Percentiles rank a stretch among this genome's conserved stretches.
Conservation (phyloP, 306 rosid species). For the Arachis hypogaea region DNA sequence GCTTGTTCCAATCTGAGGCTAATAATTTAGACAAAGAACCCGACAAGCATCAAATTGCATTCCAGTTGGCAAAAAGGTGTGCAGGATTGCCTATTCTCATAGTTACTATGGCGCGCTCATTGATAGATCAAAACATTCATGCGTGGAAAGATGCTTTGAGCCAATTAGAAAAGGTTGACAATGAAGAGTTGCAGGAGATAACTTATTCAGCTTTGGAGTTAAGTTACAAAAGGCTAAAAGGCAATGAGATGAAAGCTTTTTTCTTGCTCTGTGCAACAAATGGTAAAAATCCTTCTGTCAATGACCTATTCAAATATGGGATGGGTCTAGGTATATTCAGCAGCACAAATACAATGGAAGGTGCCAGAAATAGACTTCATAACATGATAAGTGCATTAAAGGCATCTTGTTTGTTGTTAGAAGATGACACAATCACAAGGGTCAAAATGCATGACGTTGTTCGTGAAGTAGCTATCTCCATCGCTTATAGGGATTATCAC, state of each 20-base stretch:
- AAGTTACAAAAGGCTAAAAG: not conserved
- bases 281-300: rapidly evolving
- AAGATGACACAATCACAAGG: rapidly evolving
- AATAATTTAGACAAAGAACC: not conserved
- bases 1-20: not conserved
- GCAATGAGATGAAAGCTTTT: not conserved
- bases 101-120: not conserved
- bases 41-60: not conserved
- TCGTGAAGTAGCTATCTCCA: slow-evolving; percentile 5
- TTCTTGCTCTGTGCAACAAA: slow-evolving; percentile 20
- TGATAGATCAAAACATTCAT: not conserved
- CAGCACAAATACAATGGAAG: not conserved
- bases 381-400: not conserved
- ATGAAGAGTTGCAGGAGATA: not conserved
- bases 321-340: slow-evolving; percentile 27
- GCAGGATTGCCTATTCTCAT: slow-evolving; percentile 18
- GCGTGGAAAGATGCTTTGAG: slow-evolving; percentile 21
- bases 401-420: slow-evolving; percentile 6
- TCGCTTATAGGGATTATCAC: slow-evolving; percentile 2
- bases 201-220: slow-evolving; percentile 27
- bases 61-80: not conserved
- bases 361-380: not conserved
- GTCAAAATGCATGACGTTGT: slow-evolving; percentile 34
- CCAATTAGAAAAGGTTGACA: not conserved
- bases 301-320: not conserved